Evolutionary conservation across 371 early-diverging fungal genomes (phyloP), one percentile per base, ranked within the genome.

Genomic region (Paraphysoderma sedebokerense): DNA sequence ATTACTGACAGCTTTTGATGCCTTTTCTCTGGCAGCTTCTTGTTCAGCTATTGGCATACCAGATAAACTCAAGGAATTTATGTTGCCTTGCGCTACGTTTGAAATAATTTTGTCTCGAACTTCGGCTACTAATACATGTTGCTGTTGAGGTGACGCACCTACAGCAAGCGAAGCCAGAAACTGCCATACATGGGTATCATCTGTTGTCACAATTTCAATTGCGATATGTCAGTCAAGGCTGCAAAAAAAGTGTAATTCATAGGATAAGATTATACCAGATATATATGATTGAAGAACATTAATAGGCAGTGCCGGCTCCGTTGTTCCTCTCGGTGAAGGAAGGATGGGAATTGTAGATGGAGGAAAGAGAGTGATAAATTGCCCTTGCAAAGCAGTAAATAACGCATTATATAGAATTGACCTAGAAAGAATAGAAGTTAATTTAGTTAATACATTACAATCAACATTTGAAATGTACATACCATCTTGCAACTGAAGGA

Each of bases 161-260:
- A 89, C 82, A 2, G 92, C 92, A 68, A 96, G 73, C 1, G 92
- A 82, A 3, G 97, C 90, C 64, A 96, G 66, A 53, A 96, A 96
- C 62, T 93, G 93, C 97, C 97, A 96, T n/a, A 92, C 87, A 55
- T 86, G 85, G 47, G 82, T 73, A 55, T 93, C 92, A 55, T 92
- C 90, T 3, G 73, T 59, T 38, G 29, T n/a, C n/a, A n/a, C 45
- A 11, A 22, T 15, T 15, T 22, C 45, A 23, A 31, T 27, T 27
- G 28, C 45, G 23, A n/a, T n/a, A n/a, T n/a, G n/a, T 29, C 52
- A n/a, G 27, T 19, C 28, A n/a, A 8, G 11, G n/a, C 51, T 6
- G 28, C 33, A n/a, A n/a, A n/a, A n/a, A n/a, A n/a, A n/a, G n/a
- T n/a, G n/a, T n/a, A n/a, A n/a, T n/a, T n/a, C n/a, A n/a, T n/a